Percentiles rank a stretch among this genome's conserved stretches.
phyloP scores from a whole-genome alignment of 257 asterid genomes.

The Catharanthus roseus region DNA sequence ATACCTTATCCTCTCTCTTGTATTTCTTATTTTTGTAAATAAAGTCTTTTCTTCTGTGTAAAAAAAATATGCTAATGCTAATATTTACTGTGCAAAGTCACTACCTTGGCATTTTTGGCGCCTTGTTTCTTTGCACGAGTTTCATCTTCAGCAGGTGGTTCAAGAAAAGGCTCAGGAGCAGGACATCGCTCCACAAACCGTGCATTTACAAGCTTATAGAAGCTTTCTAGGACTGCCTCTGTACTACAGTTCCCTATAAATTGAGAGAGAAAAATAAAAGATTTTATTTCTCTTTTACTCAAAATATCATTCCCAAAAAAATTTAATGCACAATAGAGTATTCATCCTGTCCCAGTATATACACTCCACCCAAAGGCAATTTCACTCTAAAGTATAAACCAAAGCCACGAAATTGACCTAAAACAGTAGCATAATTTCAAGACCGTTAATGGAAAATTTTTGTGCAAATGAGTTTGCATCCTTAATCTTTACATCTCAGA shows the following conservation, averaged over 20 bases:
- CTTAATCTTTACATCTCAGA: background rate
- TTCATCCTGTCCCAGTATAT: background rate
- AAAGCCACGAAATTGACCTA: background rate
- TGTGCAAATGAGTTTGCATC: background rate
- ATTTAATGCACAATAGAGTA: background rate
- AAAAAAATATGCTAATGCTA: too few species aligned
- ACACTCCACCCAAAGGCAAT: background rate
- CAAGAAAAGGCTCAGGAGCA: conserved; percentile 69
- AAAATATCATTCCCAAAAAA: background rate
- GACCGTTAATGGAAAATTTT: background rate
- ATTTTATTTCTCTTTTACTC: background rate
- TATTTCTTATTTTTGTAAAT: too few species aligned
- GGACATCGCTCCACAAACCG: conserved; percentile 89
- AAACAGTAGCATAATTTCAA: background rate
- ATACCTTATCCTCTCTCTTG: too few species aligned
- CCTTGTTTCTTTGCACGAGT: conserved; percentile 39
- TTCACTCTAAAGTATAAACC: background rate
- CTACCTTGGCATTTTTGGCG: conserved; percentile 54
- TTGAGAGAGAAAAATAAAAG: conserved; percentile 11
- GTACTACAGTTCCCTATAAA: conserved; percentile 46
- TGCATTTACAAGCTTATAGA: conserved; percentile 55
- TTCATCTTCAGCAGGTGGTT: conserved; percentile 51
- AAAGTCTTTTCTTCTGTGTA: too few species aligned
- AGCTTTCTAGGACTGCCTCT: conserved; percentile 39
- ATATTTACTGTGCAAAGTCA: conserved; percentile 3